These are phyloP conservation scores for Talaromyces sp. DNA, from an alignment of 2,329 filamentous ascomycete species.

Conservation along the genomic window DNA sequence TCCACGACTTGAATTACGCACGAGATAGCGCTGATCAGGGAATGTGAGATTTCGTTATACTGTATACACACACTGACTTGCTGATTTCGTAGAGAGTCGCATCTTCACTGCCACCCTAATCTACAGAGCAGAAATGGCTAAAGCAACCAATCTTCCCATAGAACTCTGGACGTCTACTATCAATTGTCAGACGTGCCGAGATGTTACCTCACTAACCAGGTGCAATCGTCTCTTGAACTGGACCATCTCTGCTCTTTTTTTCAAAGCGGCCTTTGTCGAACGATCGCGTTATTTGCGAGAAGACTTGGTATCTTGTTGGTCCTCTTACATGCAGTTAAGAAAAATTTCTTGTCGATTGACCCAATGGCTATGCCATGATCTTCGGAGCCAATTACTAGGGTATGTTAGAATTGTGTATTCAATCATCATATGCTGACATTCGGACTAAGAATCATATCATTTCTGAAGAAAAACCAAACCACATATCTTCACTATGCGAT, in stretches of 20 bases:
- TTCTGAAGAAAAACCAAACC: neutral
- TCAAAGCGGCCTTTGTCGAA: conserved; percentile 1
- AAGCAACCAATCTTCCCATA: neutral
- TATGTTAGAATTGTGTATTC: conserved; percentile 1
- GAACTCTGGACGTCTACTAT: neutral
- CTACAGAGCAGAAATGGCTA: neutral
- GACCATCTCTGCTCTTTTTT: conserved; percentile 3
- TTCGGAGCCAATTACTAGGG: conserved; percentile 1
- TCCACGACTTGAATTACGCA: neutral
- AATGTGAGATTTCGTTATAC: neutral
- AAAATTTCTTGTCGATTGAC: conserved; percentile 5
- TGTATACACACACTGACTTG: neutral
- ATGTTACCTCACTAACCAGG: neutral
- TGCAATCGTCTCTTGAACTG: conserved; percentile 3
- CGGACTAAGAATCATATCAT: neutral
- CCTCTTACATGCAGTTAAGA: conserved; percentile 6
- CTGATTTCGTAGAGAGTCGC: neutral
- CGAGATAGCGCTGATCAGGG: neutral
- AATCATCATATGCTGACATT: conserved; percentile 5
- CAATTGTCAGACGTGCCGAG: neutral
- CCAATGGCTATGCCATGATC: conserved; percentile 5
- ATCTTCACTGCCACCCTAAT: conserved; percentile 1
- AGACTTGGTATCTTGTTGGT: conserved; percentile 8
- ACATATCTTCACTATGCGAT: conserved; percentile 3
- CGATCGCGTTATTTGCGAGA: conserved; percentile 1